These are phyloP conservation scores for Gossypium lobatum DNA, from an alignment of 441 rosid genomes.

Conservation along the genomic window DNA sequence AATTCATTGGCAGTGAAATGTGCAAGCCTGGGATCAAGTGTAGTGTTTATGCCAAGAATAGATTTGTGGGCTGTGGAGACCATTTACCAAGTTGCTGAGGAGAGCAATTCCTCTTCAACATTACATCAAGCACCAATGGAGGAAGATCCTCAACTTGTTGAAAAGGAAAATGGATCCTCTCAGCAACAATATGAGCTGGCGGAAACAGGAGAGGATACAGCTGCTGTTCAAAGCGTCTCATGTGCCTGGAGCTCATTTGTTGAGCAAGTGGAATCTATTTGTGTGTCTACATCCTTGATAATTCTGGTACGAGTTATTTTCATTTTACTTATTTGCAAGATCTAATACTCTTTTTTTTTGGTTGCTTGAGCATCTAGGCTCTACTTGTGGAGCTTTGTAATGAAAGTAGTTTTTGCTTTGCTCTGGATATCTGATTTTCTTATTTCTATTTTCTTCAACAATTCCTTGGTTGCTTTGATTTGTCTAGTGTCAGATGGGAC, in stretches of 20 bases:
- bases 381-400: background rate
- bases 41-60: constrained; percentile 86
- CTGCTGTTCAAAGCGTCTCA: constrained; percentile 37
- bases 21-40: constrained; percentile 55
- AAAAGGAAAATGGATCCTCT: constrained; percentile 19
- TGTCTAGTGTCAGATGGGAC: background rate
- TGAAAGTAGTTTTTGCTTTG: background rate
- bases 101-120: constrained; percentile 22
- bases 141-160: constrained; percentile 27
- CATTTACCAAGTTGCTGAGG: constrained; percentile 30
- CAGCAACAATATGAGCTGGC: constrained; percentile 18
- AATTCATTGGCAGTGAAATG: constrained; percentile 71
- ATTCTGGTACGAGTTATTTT: constrained; percentile 60
- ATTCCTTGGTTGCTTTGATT: constrained; percentile 3
- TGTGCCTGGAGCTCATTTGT: constrained; percentile 79
- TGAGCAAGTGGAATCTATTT: constrained; percentile 81
- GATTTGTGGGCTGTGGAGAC: constrained; percentile 91
- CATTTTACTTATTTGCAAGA: background rate
- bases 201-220: constrained; percentile 26
- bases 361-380: background rate
- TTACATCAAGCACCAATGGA: constrained; percentile 17
- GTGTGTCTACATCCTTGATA: constrained; percentile 70
- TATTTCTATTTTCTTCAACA: background rate
- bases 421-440: background rate
- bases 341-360: background rate